Percentiles rank a stretch among this genome's conserved stretches.
These are phyloP conservation scores for Moelleriella libera DNA, from an alignment of 2,329 filamentous ascomycete genomes.

Conservation along the genomic window DNA sequence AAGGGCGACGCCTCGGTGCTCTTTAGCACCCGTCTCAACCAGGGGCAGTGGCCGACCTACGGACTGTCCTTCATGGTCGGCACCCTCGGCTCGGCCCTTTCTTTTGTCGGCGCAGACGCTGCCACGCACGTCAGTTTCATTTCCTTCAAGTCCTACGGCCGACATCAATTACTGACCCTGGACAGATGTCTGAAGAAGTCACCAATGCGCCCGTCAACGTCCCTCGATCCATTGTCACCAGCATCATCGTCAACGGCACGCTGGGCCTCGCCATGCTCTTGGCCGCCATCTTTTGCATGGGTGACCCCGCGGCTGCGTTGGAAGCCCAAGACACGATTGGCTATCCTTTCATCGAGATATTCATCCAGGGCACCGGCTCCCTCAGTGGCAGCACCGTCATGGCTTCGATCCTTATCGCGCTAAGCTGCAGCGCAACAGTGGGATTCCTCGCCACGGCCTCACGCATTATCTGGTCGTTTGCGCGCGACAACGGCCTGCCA, in stretches of 20 bases:
- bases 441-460: slow-evolving; percentile 43
- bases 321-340: slow-evolving; percentile 21
- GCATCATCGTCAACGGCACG: slow-evolving; percentile 32
- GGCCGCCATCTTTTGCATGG: slow-evolving; percentile 1
- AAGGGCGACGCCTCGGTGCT: slow-evolving; percentile 20
- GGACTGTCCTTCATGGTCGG: slow-evolving; percentile 31
- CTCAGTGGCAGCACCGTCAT: slow-evolving; percentile 33
- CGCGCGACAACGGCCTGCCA: slow-evolving; percentile 17
- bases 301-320: not conserved
- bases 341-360: slow-evolving; percentile 46
- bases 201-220: slow-evolving; percentile 32
- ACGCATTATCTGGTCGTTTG: slow-evolving; percentile 40
- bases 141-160: no score
- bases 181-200: slow-evolving; percentile 30
- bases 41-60: slow-evolving; percentile 26
- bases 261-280: slow-evolving; percentile 31
- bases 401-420: slow-evolving; percentile 32
- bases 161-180: no score
- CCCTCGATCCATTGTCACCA: slow-evolving; percentile 33
- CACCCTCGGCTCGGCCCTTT: slow-evolving; percentile 24
- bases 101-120: slow-evolving; percentile 11
- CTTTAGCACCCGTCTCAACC: slow-evolving; percentile 27
- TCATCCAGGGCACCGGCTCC: slow-evolving; percentile 33
- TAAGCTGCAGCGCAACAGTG: slow-evolving; percentile 32
- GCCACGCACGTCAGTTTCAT: slow-evolving; percentile 3